Percentiles rank a stretch among this genome's conserved stretches.
Conservation (phyloP, 140 eudicot genomes). For the Anethum foeniculum region DNA sequence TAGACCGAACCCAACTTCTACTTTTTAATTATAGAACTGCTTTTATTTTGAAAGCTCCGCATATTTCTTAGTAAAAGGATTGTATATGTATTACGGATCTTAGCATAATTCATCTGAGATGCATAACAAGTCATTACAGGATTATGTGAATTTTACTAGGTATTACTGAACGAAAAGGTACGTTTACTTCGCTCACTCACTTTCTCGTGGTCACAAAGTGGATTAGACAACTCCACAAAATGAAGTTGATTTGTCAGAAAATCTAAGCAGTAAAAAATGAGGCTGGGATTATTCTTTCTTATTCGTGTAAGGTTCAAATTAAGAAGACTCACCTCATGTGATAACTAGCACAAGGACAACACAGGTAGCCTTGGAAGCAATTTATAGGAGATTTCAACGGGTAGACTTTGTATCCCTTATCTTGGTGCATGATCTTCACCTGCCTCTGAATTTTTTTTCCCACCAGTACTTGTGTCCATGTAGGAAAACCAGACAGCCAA, state of each 20-base stretch:
- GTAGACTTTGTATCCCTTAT: slow-evolving; percentile 5
- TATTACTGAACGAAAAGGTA: slow-evolving; percentile 40
- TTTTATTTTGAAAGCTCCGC: slow-evolving; percentile 26
- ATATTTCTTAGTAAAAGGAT: slow-evolving; percentile 38
- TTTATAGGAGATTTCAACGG: slow-evolving; percentile 8
- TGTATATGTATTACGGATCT: slow-evolving; percentile 28
- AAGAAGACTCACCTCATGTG: slow-evolving; percentile 8
- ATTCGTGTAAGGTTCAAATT: not conserved
- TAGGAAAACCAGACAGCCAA: not conserved
- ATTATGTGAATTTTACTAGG: slow-evolving; percentile 36
- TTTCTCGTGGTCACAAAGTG: not conserved
- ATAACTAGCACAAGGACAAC: slow-evolving; percentile 10
- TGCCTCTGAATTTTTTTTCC: not conserved
- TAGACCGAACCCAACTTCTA: slow-evolving; percentile 43
- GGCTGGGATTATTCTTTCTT: slow-evolving; percentile 2
- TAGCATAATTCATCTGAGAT: slow-evolving; percentile 32
- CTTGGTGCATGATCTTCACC: not conserved
- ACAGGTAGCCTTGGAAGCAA: slow-evolving; percentile 20
- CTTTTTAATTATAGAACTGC: slow-evolving; percentile 33
- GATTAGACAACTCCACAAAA: slow-evolving; percentile 16
- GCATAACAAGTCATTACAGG: slow-evolving; percentile 55
- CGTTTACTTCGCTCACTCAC: slow-evolving; percentile 21
- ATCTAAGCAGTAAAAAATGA: slow-evolving; percentile 17
- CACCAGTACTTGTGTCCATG: not conserved
- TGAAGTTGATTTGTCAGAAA: slow-evolving; percentile 13